Evolutionary conservation across 225 moss, liverwort and hornwort genomes (phyloP).

Genomic region (Rhytidiadelphus loreus): DNA sequence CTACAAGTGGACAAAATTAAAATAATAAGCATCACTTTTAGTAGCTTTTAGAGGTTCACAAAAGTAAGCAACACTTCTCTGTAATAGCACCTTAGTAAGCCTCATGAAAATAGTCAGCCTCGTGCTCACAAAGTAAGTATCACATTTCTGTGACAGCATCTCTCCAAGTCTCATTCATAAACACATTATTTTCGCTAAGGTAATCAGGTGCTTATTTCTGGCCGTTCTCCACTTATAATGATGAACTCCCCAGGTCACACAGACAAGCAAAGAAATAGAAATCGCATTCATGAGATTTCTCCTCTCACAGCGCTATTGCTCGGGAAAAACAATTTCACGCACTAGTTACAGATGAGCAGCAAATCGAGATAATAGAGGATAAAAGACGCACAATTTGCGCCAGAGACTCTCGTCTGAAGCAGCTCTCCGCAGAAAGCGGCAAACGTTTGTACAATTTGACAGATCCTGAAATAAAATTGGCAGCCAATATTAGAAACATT

Average conservation of each 20-base stretch:
- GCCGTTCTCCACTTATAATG: neutral
- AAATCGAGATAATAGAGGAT: neutral
- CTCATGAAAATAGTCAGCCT: neutral
- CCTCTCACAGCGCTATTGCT: neutral
- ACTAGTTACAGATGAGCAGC: neutral
- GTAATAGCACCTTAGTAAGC: neutral
- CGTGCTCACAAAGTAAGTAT: neutral
- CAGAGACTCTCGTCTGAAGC: slow-evolving; percentile 96
- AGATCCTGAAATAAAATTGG: slow-evolving; percentile 54
- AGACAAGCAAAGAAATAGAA: neutral
- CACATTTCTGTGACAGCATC: neutral
- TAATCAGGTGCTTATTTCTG: neutral
- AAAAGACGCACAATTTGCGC: slow-evolving; percentile 69
- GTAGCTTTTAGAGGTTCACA: neutral
- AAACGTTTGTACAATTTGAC: slow-evolving; percentile 80
- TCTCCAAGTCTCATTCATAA: neutral
- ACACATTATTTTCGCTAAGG: neutral
- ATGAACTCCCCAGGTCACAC: neutral
- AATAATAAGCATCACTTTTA: neutral
- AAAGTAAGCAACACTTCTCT: neutral
- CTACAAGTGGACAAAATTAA: slow-evolving; percentile 20
- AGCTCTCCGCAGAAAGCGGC: slow-evolving; percentile 77
- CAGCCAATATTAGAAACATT: neutral
- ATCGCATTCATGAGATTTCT: neutral
- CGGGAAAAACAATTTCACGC: neutral